Base-by-base conservation (phyloP, 208 protist species). In the Leishmania guyanensis region DNA sequence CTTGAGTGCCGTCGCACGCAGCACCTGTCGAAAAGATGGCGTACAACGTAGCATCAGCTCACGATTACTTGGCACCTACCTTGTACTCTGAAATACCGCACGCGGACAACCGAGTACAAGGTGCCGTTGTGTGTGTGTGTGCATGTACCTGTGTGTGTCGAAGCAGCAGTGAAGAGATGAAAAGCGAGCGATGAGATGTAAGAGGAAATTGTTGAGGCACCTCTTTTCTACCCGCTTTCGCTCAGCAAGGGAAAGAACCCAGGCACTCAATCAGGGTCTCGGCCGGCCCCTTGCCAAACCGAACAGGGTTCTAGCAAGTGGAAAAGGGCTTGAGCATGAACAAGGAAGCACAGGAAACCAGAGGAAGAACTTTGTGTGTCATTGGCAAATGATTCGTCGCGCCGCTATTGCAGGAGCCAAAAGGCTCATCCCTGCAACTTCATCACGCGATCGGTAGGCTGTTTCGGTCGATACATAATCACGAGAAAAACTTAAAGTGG, bases 1-100 rank as follows among this genome's bases (percentile, higher is more conserved):
- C 20, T 79, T 68, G 5, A 86, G 73, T 10, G 83, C 74, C 46
- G 80, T 86, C 8, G 60, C 39, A 56, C 79, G 75, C 17, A 83
- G 75, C 56, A 48, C 83, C 74, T 68, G 48, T 14, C 81, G 77
- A 26, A 12, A 29, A 12, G 56, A 43, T 16, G 56, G 50, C 5
- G 85, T 78, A 10, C 17, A 74, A 1, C 78, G 53, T 29, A 88
- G 51, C 81, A 85, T 85, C 51, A 16, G 50, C 26, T 50, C n/a
- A n/a, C 16, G n/a, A 54, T n/a, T 43, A 17, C 48, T 51, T 68
- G 14, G 29, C 26, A 48, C 22, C 16, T 43, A 17, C 48, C 46
- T 3, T 69, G 36, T 33, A 70, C 68, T 66, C 20, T 39, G 71
- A 43, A 60, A 75, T n/a, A 14, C 26, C 29, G 50, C 29, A 39